Evolutionary conservation across 2,329 filamentous ascomycete species (phyloP).

Genomic region (Aureobasidium subglaciale): DNA sequence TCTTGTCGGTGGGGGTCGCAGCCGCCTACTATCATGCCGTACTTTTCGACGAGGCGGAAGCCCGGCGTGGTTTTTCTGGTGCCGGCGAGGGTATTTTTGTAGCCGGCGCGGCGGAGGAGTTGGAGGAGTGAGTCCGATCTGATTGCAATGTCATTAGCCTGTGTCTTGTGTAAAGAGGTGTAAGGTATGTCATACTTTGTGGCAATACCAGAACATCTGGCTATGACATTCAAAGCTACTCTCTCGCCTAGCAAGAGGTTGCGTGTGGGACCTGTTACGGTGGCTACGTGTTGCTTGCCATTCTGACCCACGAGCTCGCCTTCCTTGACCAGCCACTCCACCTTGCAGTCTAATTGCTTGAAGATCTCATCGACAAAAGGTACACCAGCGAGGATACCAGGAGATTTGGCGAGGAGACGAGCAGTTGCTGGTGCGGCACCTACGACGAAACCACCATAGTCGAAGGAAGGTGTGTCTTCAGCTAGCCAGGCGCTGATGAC

Average conservation of each 20-base stretch:
- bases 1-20: conserved; percentile 90
- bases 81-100: conserved; percentile 77
- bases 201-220: conserved; percentile 85
- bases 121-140: conserved; percentile 41
- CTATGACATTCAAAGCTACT: conserved; percentile 83
- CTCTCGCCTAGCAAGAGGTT: conserved; percentile 85
- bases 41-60: conserved; percentile 93
- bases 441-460: conserved; percentile 96
- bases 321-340: conserved; percentile 80
- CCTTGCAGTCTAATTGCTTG: conserved; percentile 76
- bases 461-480: conserved; percentile 93
- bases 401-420: conserved; percentile 48
- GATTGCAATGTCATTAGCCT: neutral
- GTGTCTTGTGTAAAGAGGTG: neutral
- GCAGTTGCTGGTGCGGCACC: conserved; percentile 54
- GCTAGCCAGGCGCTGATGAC: conserved; percentile 79
- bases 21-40: conserved; percentile 91
- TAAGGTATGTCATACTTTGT: conserved; percentile 41
- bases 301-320: conserved; percentile 59
- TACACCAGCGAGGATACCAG: conserved; percentile 80
- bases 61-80: conserved; percentile 96
- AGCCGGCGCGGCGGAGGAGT: conserved; percentile 57
- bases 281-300: conserved; percentile 62
- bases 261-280: conserved; percentile 75
- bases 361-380: conserved; percentile 97